These are phyloP conservation scores for Apiotrichum siamense DNA, from an alignment of 1,284 basidiomycete species.

Conservation along the genomic window DNA sequence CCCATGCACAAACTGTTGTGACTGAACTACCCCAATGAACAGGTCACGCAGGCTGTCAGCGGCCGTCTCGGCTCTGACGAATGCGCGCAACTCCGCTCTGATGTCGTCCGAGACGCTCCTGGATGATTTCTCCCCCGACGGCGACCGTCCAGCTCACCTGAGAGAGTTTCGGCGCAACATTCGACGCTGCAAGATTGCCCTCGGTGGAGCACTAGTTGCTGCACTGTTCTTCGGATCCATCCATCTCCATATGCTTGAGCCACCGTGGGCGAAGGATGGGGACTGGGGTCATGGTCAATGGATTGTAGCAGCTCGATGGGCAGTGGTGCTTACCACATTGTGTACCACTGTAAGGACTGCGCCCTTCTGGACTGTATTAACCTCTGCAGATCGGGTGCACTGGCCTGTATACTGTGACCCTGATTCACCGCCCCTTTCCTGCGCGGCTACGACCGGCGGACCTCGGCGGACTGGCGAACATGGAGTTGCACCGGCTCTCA, in stretches of 20 bases:
- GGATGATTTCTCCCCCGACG: constrained; percentile 1
- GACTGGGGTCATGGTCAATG: neutral
- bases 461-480: constrained; percentile 14
- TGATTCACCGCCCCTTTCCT: constrained; percentile 30
- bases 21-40: neutral
- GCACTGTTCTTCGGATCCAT: neutral
- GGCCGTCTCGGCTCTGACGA: neutral
- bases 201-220: neutral
- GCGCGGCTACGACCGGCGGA: constrained; percentile 8
- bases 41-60: neutral
- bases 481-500: constrained; percentile 9
- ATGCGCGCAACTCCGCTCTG: too few relatives aligned
- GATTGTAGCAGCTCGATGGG: neutral
- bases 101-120: neutral
- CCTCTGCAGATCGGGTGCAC: constrained; percentile 5
- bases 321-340: neutral
- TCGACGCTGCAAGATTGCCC: constrained; percentile 1
- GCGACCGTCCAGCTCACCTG: neutral
- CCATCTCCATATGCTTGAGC: neutral
- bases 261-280: neutral
- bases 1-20: too few relatives aligned
- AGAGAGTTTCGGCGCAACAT: neutral
- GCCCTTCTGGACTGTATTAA: too few relatives aligned
- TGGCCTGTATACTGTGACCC: constrained; percentile 4
- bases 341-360: neutral